Evolutionary conservation across 352 stramenopile species (phyloP).

Genomic region (Hyaloperonospora brassicae): DNA sequence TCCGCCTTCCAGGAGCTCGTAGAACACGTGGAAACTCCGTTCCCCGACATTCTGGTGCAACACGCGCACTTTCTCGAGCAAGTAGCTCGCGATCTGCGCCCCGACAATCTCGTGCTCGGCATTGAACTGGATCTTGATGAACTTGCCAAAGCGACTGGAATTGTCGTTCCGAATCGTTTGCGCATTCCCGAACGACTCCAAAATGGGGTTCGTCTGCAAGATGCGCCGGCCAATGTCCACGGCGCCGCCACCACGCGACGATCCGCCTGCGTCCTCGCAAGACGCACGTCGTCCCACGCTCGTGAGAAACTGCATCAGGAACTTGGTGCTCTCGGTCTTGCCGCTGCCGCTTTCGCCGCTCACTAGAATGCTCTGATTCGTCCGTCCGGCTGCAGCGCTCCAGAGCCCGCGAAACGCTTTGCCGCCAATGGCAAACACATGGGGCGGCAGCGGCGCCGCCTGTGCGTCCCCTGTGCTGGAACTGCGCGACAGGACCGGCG

Average conservation of each 20-base stretch:
- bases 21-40: constrained; percentile 95
- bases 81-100: constrained; percentile 91
- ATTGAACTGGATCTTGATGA: constrained; percentile 92
- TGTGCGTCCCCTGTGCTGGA: background rate
- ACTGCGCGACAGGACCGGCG: constrained; percentile 2
- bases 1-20: constrained; percentile 87
- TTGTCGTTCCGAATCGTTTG: constrained; percentile 96
- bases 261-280: background rate
- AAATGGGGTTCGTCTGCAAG: constrained; percentile 94
- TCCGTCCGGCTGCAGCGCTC: constrained; percentile 28
- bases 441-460: constrained; percentile 40
- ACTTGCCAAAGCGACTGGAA: constrained; percentile 92
- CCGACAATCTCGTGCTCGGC: constrained; percentile 78
- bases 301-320: constrained; percentile 94
- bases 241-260: constrained; percentile 22
- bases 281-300: constrained; percentile 58
- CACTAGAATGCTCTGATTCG: constrained; percentile 90
- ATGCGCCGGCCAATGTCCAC: constrained; percentile 83
- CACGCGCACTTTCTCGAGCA: constrained; percentile 95
- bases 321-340: constrained; percentile 96
- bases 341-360: constrained; percentile 89
- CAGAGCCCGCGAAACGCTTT: constrained; percentile 78
- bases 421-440: constrained; percentile 87
- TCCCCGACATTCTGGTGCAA: constrained; percentile 89
- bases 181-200: constrained; percentile 96